Base-by-base conservation (phyloP, 2,329 filamentous ascomycete genomes). In the Alternaria arbusti region DNA sequence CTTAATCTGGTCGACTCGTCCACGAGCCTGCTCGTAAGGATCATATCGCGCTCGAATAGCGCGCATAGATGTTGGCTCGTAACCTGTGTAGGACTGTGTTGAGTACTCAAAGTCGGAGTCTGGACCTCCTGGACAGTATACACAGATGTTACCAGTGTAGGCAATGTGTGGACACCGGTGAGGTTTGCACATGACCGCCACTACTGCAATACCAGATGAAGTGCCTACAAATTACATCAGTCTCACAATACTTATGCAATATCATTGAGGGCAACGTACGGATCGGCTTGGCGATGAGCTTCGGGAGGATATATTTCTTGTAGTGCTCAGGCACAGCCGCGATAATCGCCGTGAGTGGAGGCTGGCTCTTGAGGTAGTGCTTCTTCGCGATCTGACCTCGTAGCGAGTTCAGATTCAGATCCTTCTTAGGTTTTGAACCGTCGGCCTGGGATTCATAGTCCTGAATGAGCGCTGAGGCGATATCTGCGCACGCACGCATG, bases 41-140 rank as follows among this genome's bases (percentile, higher is more conserved):
- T 99, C 96, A 78, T 99, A 99, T 54, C 96, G 89, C 30, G 96
- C 96, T 66, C 96, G 91, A 71, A 99, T 99, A 54, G 96, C 96
- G 72, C 96, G 90, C 96, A 99, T 99, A 4, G 94, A 97, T 0
- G 96, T 99, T 2, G 96, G 96, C 78, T 99, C 96, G 79, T 99
- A 99, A 59, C 96, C 96, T 0, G 96, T 99, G 79, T 99, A 99
- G 6, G 95, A 98, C 79, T 99, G 96, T 9, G 96, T 99, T 74
- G 94, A 97, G 82, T 99, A 99, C 81, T 99, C 96, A 75, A 99
- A 99, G 78, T 99, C 96, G 54, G 94, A 97, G 78, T 99, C 96
- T 9, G 96, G 96, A 1, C 96, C 96, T 70, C 96, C 96, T 10
- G 96, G 96, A 77, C 96, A 99, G 83, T 99, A 99, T 65, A 99